Percentiles rank a stretch among this genome's conserved stretches.
Evolutionary conservation across 495 filamentous ascomycete genomes (phyloP).

Genomic region (Glarea lozoyensis): DNA sequence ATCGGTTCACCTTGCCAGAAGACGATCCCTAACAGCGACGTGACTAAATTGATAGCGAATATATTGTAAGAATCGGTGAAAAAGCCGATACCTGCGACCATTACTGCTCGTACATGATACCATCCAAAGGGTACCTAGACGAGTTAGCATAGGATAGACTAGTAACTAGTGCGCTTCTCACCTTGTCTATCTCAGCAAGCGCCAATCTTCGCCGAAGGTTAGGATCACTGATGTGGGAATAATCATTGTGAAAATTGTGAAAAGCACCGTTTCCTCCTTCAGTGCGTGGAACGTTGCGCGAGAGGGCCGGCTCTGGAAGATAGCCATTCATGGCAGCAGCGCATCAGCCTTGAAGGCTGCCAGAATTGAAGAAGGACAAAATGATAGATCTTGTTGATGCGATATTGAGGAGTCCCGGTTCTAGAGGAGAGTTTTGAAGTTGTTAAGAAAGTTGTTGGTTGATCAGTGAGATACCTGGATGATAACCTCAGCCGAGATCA

Average conservation of each 20-base stretch:
- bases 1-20: constrained; percentile 22
- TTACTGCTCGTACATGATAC: constrained; percentile 63
- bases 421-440: too few relatives aligned
- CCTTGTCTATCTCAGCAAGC: constrained; percentile 71
- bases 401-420: too few relatives aligned
- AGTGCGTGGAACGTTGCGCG: constrained; percentile 15
- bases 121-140: constrained; percentile 38
- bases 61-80: constrained; percentile 74
- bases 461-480: too few relatives aligned
- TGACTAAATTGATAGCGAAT: constrained; percentile 70
- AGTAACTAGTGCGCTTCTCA: constrained; percentile 25
- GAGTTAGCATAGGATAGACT: constrained; percentile 48
- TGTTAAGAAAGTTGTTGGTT: too few relatives aligned
- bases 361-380: not conserved
- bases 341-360: not conserved
- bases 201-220: constrained; percentile 67
- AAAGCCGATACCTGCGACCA: constrained; percentile 76
- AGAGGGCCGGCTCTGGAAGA: constrained; percentile 16
- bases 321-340: constrained; percentile 8
- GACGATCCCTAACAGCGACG: constrained; percentile 58
- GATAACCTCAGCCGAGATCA: too few relatives aligned
- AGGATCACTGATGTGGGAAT: constrained; percentile 57
- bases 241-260: constrained; percentile 50
- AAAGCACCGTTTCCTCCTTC: constrained; percentile 48
- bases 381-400: not conserved